These are phyloP conservation scores for Amylostereum areolatum DNA, from an alignment of 1,284 basidiomycete species.

Conservation along the genomic window DNA sequence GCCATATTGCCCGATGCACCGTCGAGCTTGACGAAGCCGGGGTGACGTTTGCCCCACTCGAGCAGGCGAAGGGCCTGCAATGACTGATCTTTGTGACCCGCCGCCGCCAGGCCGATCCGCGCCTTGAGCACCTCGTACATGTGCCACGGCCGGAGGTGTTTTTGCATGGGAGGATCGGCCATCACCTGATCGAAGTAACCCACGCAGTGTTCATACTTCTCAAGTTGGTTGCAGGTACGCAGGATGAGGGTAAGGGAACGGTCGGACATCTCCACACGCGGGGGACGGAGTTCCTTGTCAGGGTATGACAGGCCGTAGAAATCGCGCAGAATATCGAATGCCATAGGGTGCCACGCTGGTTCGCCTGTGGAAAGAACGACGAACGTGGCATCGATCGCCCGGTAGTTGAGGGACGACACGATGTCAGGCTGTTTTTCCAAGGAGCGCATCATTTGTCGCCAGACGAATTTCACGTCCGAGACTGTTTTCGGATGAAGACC, in stretches of 20 bases:
- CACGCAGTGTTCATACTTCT: conserved; percentile 39
- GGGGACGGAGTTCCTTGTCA: conserved; percentile 29
- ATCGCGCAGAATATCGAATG: conserved; percentile 49
- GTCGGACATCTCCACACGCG: conserved; percentile 33
- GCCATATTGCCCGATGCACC: conserved; percentile 48
- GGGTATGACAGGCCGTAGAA: conserved; percentile 53
- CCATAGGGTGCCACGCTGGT: conserved; percentile 51
- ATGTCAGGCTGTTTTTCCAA: conserved; percentile 37
- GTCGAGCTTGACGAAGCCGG: conserved; percentile 38
- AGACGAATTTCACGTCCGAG: conserved; percentile 60
- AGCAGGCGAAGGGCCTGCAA: conserved; percentile 47
- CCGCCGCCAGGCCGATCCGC: conserved; percentile 36
- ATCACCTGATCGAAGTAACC: conserved; percentile 56
- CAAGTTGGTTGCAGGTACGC: conserved; percentile 43
- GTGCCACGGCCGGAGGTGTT: conserved; percentile 43
- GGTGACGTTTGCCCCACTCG: conserved; percentile 44
- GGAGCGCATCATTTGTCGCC: conserved; percentile 54
- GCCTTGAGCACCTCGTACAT: conserved; percentile 54
- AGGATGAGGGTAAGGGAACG: conserved; percentile 50
- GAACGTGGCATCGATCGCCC: conserved; percentile 43
- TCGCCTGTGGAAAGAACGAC: conserved; percentile 48
- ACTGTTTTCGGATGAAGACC: conserved; percentile 22
- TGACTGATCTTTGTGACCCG: conserved; percentile 22
- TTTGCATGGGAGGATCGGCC: conserved; percentile 24
- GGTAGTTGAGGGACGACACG: conserved; percentile 37